A percentile compares a stretch with the other conserved stretches of the same genome.
Evolutionary conservation across 2,329 filamentous ascomycete species (phyloP).

Genomic region (Pseudocercospora vitis): DNA sequence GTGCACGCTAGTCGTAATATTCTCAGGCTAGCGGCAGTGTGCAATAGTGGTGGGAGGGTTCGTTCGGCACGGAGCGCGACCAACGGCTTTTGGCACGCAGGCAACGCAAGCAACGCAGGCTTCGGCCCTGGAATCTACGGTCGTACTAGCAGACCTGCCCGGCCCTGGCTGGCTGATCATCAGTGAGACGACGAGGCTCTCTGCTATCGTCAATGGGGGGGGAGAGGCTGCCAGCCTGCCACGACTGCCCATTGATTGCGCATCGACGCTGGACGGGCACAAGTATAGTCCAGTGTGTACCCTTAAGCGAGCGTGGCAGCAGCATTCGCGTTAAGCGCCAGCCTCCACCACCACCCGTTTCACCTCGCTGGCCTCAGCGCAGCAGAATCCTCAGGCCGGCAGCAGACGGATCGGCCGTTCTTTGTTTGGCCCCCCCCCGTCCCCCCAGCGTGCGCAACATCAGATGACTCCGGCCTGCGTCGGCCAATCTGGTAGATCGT

Average conservation of each 20-base stretch:
- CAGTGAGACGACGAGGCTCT: slow-evolving; percentile 12
- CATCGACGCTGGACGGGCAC: background rate
- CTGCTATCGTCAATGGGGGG: no score
- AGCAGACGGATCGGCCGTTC: background rate
- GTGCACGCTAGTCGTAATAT: slow-evolving; percentile 13
- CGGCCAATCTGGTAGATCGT: no score
- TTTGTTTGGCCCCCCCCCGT: slow-evolving; percentile 3
- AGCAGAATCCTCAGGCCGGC: background rate
- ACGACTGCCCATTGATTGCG: background rate
- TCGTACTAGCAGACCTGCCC: no score
- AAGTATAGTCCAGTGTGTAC: no score
- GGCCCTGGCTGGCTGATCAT: background rate
- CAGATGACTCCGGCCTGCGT: slow-evolving; percentile 18
- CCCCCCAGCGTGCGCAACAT: slow-evolving; percentile 7
- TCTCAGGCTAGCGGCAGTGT: background rate
- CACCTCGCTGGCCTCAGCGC: background rate
- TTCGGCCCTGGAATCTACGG: no score
- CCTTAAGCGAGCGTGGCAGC: slow-evolving; percentile 12
- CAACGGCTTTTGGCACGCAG: background rate
- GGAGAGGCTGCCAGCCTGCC: no score
- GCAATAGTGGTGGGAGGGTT: slow-evolving; percentile 9
- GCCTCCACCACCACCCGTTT: slow-evolving; percentile 1
- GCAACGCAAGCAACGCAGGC: background rate
- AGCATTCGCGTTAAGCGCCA: slow-evolving; percentile 16
- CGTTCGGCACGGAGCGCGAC: background rate